phyloP scores from a whole-genome alignment of 2,329 filamentous ascomycete genomes.

The Phialocephala sp. region DNA sequence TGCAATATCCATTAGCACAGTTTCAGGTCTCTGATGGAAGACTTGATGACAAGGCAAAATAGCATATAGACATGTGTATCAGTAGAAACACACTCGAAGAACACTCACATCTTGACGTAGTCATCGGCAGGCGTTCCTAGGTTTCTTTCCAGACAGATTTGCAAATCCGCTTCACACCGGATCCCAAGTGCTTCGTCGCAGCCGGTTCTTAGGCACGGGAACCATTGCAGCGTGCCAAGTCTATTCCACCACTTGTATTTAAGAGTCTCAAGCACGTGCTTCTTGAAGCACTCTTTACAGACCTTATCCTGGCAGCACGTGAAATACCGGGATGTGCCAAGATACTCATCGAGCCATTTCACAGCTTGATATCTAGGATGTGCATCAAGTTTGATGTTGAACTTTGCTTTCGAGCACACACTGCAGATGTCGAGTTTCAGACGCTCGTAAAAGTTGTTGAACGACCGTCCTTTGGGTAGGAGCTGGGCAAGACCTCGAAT shows the following conservation, averaged over 20 bases:
- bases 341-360: conserved; percentile 25
- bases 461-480: conserved; percentile 7
- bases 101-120: conserved; percentile 18
- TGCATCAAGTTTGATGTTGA: conserved; percentile 15
- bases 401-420: conserved; percentile 19
- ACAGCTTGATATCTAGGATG: neutral
- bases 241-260: conserved; percentile 19
- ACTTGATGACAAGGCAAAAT: neutral
- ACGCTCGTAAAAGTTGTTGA: conserved; percentile 18
- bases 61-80: neutral
- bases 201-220: conserved; percentile 18
- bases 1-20: neutral
- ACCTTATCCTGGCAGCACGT: conserved; percentile 24
- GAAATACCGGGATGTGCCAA: conserved; percentile 17
- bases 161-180: conserved; percentile 24
- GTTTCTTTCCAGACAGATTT: conserved; percentile 22
- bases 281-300: conserved; percentile 22
- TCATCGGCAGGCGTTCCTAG: conserved; percentile 12
- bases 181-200: conserved; percentile 21
- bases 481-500: conserved; percentile 16
- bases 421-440: conserved; percentile 14
- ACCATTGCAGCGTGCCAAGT: conserved; percentile 19
- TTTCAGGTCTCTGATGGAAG: no score
- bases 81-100: no score
- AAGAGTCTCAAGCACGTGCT: conserved; percentile 16